Base-by-base conservation (phyloP, 495 filamentous ascomycete genomes). In the Xylaria flabelliformis region DNA sequence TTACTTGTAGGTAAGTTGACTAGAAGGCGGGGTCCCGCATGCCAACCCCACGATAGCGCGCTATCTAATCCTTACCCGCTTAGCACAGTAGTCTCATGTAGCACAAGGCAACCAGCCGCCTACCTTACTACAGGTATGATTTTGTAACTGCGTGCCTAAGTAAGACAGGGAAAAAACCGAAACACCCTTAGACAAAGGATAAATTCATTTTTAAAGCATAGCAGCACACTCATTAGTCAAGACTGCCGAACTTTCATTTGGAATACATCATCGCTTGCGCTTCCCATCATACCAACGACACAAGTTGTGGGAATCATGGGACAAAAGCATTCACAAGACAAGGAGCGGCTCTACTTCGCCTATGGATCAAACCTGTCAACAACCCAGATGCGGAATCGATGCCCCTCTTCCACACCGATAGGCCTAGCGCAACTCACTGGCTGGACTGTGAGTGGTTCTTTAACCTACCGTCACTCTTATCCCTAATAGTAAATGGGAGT, bases 311-410 rank as follows among this genome's bases (percentile, higher is more conserved):
- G 56, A n/a, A 19, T 21, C 58, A 61, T 61, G 58, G 34, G 32
- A 19, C 32, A 61, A 21, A 19, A 6, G 6, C 5, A 12, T 39
- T 61, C 58, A 39, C 32, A 61, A 41, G 34, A 41, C 10, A 61
- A 39, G 17, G 34, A 7, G 21, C 32, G 32, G 58, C 59, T 77
- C 7, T 84, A 83, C 69, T 83, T 84, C 59, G 82, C 78, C 42
- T 85, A 82, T 71, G 83, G 83, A 64, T 80, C 77, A 70, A 84
- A 84, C 56, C 80, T 85, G 17, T 85, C 82, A 46, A 68, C 75
- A 0, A 72, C 73, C 15, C 82, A 84, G 70, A 85, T 85, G 83
- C 67, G 32, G 9, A 41, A 61, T n/a, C 80, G 82, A 21, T 85
- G 83, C 58, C 82, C 82, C 3, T 44, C 4, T 26, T 82, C 82